Evolutionary conservation across 1,284 basidiomycete species (phyloP).

Genomic region (Schizophyllum commune): DNA sequence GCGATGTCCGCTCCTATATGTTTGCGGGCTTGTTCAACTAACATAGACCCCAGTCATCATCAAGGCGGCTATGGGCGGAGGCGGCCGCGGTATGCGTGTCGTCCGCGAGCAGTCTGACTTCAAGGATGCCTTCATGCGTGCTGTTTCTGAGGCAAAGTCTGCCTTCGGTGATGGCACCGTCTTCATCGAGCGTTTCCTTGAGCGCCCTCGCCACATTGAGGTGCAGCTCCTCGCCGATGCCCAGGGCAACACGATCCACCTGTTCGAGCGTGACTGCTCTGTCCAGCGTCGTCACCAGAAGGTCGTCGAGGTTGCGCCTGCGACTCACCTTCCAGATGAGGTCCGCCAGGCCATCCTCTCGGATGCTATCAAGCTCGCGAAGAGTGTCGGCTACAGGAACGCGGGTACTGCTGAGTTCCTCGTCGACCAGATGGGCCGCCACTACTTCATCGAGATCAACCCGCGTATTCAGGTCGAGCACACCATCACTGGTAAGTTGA

Average conservation of each 20-base stretch:
- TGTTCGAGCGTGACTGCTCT: conserved; percentile 98
- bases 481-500: conserved; percentile 78
- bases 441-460: conserved; percentile 99
- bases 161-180: conserved; percentile 98
- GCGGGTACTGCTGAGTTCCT: conserved; percentile 97
- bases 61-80: conserved; percentile 98
- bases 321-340: conserved; percentile 88
- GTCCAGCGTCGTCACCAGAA: conserved; percentile 98
- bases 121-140: conserved; percentile 86
- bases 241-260: conserved; percentile 89
- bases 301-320: conserved; percentile 98
- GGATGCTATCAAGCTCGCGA: conserved; percentile 94
- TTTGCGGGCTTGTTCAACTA: background rate
- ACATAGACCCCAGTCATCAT: conserved; percentile 64
- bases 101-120: conserved; percentile 91
- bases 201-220: conserved; percentile 95
- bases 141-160: conserved; percentile 90
- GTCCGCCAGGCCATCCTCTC: conserved; percentile 80
- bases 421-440: conserved; percentile 90
- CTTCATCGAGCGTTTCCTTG: conserved; percentile 97
- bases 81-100: conserved; percentile 98
- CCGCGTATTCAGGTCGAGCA: conserved; percentile 98
- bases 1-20: conserved; percentile 15
- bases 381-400: conserved; percentile 90
- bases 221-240: conserved; percentile 93